Conservation (phyloP, 352 stramenopile species). For the Phytopythium sindhum region DNA sequence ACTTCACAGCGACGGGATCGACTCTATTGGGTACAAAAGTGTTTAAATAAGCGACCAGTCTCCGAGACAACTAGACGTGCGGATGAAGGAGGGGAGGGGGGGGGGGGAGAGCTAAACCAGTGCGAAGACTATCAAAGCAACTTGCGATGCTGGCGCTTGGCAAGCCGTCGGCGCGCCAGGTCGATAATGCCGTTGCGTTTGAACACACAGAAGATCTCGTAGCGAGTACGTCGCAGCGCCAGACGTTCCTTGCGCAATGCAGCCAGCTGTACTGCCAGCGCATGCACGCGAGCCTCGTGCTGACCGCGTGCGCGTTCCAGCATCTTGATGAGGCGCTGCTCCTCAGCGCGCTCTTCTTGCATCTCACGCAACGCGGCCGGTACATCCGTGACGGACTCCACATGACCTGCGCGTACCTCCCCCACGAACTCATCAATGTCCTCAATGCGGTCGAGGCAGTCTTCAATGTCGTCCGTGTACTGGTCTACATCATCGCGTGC, state of each 20-base stretch:
- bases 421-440: slow-evolving; percentile 43
- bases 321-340: slow-evolving; percentile 35
- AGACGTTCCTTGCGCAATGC: slow-evolving; percentile 26
- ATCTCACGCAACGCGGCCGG: slow-evolving; percentile 27
- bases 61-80: no score
- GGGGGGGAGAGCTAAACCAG: no score
- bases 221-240: slow-evolving; percentile 27
- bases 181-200: slow-evolving; percentile 39
- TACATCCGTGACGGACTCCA: slow-evolving; percentile 30
- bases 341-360: slow-evolving; percentile 33
- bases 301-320: slow-evolving; percentile 24
- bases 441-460: slow-evolving; percentile 37
- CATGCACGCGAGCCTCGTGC: slow-evolving; percentile 29
- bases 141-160: slow-evolving; percentile 26
- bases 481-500: slow-evolving; percentile 36
- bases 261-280: slow-evolving; percentile 21
- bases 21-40: no score
- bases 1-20: no score
- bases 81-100: no score
- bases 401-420: slow-evolving; percentile 27
- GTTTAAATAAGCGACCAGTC: no score
- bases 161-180: slow-evolving; percentile 31
- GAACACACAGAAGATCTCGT: slow-evolving; percentile 38
- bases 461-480: slow-evolving; percentile 40
- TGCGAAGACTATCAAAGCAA: no score